Evolutionary conservation across 1,139 yeast genomes (phyloP).

Genomic region (Yamadazyma membranifaciens): DNA sequence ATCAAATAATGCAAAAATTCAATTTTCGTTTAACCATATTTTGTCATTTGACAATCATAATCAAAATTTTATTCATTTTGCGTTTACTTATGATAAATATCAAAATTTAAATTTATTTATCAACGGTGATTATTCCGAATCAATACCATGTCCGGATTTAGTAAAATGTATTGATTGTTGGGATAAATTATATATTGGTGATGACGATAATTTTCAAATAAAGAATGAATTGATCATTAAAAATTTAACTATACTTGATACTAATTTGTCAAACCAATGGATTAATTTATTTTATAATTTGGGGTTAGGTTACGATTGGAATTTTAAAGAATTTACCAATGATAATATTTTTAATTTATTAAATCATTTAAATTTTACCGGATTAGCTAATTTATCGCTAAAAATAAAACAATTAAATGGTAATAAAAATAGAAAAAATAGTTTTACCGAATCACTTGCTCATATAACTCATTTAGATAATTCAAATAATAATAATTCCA

Average conservation of each 20-base stretch:
- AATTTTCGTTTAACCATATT: conserved; percentile 36
- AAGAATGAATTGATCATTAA: conserved; percentile 32
- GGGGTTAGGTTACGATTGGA: conserved; percentile 43
- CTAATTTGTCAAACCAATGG: conserved; percentile 36
- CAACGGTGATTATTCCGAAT: conserved; percentile 46
- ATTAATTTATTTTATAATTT: conserved; percentile 33
- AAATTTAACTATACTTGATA: conserved; percentile 31
- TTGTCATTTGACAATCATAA: conserved; percentile 16
- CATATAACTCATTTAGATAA: conserved; percentile 5
- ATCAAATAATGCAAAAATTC: conserved; percentile 26
- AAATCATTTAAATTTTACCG: conserved; percentile 29
- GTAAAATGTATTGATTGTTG: conserved; percentile 27
- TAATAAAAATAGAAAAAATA: conserved; percentile 13
- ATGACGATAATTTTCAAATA: conserved; percentile 11
- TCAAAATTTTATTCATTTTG: conserved; percentile 34
- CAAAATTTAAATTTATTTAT: conserved; percentile 37
- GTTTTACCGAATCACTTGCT: conserved; percentile 14
- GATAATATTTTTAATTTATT: conserved; percentile 30
- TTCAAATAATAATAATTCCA: background rate
- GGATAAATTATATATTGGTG: conserved; percentile 43
- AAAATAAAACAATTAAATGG: conserved; percentile 24
- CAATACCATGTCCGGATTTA: conserved; percentile 43
- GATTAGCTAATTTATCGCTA: conserved; percentile 25
- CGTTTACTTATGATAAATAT: conserved; percentile 37
- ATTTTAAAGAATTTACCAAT: conserved; percentile 30